phyloP scores from a whole-genome alignment of 2,329 filamentous ascomycete species.

The Xylariales sp. region DNA sequence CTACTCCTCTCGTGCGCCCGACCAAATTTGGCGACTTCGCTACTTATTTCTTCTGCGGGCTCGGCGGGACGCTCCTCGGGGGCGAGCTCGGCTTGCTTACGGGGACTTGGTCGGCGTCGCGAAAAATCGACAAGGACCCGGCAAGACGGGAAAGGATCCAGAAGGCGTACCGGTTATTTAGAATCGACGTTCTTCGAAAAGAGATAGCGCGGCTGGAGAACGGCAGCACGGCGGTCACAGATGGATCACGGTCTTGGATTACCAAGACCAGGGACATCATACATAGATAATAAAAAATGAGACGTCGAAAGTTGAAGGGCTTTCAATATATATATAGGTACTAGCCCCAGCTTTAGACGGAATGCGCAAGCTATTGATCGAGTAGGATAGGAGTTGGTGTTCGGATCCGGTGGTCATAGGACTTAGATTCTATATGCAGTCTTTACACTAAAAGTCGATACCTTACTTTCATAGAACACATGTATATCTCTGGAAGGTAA shows the following conservation, averaged over 20 bases:
- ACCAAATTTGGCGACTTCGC: constrained; percentile 69
- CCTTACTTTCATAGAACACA: no score
- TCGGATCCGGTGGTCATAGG: no score
- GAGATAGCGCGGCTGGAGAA: constrained; percentile 67
- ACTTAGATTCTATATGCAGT: no score
- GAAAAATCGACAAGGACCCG: constrained; percentile 64
- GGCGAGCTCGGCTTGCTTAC: constrained; percentile 71
- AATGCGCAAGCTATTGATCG: no score
- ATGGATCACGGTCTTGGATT: background rate
- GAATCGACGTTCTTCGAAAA: constrained; percentile 70
- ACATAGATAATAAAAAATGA: no score
- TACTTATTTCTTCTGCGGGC: constrained; percentile 71
- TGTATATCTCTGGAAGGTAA: no score
- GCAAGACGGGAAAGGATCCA: constrained; percentile 68
- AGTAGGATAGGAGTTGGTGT: no score
- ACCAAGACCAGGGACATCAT: background rate
- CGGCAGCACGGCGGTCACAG: constrained; percentile 8
- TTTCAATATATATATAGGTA: no score
- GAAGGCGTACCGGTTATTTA: constrained; percentile 70
- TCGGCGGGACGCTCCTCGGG: constrained; percentile 72
- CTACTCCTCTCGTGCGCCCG: constrained; percentile 67
- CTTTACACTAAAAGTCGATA: no score
- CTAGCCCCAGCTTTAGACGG: no score
- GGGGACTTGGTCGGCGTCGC: constrained; percentile 65
- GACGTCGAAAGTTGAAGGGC: background rate